Evolutionary conservation across 1,284 basidiomycete species (phyloP).

Genomic region (Trametes hirsuta): DNA sequence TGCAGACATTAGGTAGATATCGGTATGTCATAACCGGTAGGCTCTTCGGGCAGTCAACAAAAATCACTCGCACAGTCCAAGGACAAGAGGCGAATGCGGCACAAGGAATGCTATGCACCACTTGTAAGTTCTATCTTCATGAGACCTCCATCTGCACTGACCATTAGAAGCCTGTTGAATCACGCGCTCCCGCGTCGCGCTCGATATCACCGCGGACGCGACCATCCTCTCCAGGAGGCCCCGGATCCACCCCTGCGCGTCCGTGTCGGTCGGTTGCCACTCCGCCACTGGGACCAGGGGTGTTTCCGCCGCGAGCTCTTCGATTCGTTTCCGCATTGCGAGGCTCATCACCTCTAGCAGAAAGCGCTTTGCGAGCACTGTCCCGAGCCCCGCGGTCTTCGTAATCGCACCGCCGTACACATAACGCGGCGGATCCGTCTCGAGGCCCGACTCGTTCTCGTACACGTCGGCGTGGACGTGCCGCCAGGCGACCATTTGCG

Average conservation of each 20-base stretch:
- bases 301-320: constrained; percentile 14
- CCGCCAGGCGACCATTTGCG: constrained; percentile 17
- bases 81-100: not conserved
- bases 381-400: constrained; percentile 18
- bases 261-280: not conserved
- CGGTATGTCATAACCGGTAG: too few relatives aligned
- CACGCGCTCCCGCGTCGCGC: not conserved
- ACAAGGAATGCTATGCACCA: not conserved
- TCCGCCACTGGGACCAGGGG: constrained; percentile 1
- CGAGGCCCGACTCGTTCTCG: constrained; percentile 15
- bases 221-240: constrained; percentile 16
- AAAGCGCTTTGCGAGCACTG: constrained; percentile 14
- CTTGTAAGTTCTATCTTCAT: not conserved
- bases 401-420: constrained; percentile 24
- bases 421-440: constrained; percentile 14
- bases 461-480: constrained; percentile 21
- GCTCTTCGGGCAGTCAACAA: too few relatives aligned
- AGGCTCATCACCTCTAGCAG: constrained; percentile 13
- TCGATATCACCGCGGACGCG: constrained; percentile 9
- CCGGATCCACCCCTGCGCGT: constrained; percentile 12
- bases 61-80: not conserved
- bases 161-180: constrained; percentile 3
- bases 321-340: constrained; percentile 10
- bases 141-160: not conserved
- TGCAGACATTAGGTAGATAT: too few relatives aligned